phyloP scores from a whole-genome alignment of 75 land plant species.

The Adiantum capillusveneris region DNA sequence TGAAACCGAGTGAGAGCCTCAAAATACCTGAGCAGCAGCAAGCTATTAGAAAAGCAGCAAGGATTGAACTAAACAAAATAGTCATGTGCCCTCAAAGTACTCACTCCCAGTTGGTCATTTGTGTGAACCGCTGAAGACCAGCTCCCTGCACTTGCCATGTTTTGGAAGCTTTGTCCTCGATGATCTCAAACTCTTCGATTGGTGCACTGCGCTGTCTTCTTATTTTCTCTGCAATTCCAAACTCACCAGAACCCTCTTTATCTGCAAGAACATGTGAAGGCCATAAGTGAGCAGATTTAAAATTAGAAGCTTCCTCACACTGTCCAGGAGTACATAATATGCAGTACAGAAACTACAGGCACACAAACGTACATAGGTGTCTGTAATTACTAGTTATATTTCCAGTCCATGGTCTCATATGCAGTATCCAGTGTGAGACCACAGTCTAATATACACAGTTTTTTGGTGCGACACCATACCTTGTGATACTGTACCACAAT shows the following conservation, averaged over 20 bases:
- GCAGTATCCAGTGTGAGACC: no score
- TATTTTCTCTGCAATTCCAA: slow-evolving; percentile 67
- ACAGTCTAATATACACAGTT: no score
- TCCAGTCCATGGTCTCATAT: no score
- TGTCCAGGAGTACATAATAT: no score
- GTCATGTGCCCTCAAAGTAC: slow-evolving; percentile 1
- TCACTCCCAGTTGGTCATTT: slow-evolving; percentile 99
- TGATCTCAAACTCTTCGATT: slow-evolving; percentile 63
- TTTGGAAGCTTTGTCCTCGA: slow-evolving; percentile 33
- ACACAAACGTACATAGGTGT: no score
- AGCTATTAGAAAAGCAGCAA: neutral
- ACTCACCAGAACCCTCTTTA: slow-evolving; percentile 8
- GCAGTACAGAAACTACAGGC: no score
- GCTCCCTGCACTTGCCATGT: slow-evolving; percentile 78
- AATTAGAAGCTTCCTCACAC: no score
- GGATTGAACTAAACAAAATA: neutral
- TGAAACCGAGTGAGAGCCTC: slow-evolving; percentile 84
- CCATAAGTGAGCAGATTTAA: no score
- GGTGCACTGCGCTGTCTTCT: slow-evolving; percentile 54
- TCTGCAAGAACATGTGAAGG: no score
- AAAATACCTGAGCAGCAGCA: slow-evolving; percentile 39
- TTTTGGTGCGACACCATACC: no score
- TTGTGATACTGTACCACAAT: no score
- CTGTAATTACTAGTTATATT: no score
- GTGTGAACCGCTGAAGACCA: slow-evolving; percentile 85